These are phyloP conservation scores for Pseudisothecium myosuroides DNA, from an alignment of 225 moss, liverwort and hornwort genomes.

Conservation along the genomic window DNA sequence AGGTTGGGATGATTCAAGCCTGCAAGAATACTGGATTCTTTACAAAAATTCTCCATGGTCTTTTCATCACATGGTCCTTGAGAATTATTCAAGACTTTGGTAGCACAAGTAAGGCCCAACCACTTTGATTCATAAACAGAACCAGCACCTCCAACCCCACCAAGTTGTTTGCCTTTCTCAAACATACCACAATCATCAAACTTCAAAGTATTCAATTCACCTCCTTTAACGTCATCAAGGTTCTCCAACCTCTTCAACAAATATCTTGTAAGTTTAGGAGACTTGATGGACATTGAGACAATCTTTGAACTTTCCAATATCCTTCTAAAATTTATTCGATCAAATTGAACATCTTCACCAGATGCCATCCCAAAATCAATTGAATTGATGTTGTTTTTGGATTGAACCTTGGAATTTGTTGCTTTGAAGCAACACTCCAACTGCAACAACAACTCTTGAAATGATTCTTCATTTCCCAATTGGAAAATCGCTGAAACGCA, in stretches of 20 bases:
- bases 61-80: background rate
- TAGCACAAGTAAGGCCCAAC: background rate
- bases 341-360: rapidly evolving
- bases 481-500: background rate
- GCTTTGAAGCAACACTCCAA: background rate
- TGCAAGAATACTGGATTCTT: background rate
- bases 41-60: background rate
- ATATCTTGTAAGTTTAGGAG: background rate
- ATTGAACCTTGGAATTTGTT: background rate
- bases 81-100: background rate
- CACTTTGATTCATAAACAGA: background rate
- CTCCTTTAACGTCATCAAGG: background rate
- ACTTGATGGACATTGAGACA: rapidly evolving
- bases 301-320: background rate
- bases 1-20: background rate
- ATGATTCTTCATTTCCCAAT: background rate
- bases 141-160: background rate
- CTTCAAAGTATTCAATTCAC: background rate
- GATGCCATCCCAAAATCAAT: background rate
- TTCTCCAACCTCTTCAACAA: background rate
- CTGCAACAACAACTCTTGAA: background rate
- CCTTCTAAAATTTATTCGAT: background rate
- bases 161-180: background rate
- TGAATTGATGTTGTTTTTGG: background rate
- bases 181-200: background rate